A percentile compares a stretch with the other conserved stretches of the same genome.
phyloP scores from a whole-genome alignment of 2,329 filamentous ascomycete genomes.

The Coniochaeta sp. region DNA sequence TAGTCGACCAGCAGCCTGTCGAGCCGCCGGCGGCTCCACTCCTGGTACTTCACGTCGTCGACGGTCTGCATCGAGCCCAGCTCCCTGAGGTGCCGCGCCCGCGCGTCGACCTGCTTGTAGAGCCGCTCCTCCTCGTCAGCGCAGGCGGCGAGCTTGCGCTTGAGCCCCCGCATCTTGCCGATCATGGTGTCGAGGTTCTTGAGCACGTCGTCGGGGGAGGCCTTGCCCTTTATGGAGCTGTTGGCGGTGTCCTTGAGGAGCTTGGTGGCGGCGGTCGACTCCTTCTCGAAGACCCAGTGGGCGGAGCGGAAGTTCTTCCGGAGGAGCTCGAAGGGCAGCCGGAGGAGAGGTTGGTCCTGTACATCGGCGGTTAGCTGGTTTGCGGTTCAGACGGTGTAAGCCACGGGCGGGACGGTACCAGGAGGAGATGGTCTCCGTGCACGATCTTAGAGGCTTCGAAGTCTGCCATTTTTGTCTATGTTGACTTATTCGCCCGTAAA shows the following conservation, averaged over 20 bases:
- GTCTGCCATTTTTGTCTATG: conserved; percentile 42
- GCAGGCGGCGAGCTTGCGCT: conserved; percentile 73
- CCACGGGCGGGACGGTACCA: conserved; percentile 44
- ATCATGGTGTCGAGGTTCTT: conserved; percentile 80
- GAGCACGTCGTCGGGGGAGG: conserved; percentile 64
- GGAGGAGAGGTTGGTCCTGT: conserved; percentile 89
- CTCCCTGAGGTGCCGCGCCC: conserved; percentile 74
- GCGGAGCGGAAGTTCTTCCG: conserved; percentile 90
- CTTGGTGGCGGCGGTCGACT: conserved; percentile 55
- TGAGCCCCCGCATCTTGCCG: conserved; percentile 73
- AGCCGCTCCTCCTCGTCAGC: conserved; percentile 75
- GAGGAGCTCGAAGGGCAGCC: conserved; percentile 85
- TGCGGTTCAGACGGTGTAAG: not conserved
- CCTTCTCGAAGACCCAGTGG: conserved; percentile 68
- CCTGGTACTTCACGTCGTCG: conserved; percentile 88
- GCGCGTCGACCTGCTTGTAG: conserved; percentile 67
- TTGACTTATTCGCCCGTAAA: no score
- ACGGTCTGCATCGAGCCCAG: conserved; percentile 74
- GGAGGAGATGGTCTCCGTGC: conserved; percentile 67
- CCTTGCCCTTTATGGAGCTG: conserved; percentile 56
- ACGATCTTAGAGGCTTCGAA: conserved; percentile 61
- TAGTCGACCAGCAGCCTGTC: conserved; percentile 90
- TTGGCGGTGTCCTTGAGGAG: conserved; percentile 58
- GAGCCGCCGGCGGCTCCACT: conserved; percentile 76
- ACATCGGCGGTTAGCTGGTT: conserved; percentile 5